Evolutionary conservation across 306 rosid genomes (phyloP), one percentile per base, ranked within the genome.

Genomic region (Fragaria ananassa): DNA sequence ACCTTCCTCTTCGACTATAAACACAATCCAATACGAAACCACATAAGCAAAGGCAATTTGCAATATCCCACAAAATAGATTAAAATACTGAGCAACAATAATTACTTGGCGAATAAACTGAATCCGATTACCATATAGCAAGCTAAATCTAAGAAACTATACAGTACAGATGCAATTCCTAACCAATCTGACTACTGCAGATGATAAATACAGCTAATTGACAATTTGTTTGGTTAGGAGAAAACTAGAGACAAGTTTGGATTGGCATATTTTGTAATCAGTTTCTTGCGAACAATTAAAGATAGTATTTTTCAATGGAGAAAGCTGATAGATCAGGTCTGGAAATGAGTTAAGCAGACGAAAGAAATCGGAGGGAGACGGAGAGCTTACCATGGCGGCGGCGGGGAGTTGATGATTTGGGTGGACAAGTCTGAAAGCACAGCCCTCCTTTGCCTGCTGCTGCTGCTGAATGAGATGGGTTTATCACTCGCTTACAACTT

Each of bases 1-100:
- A 72, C 79, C 67, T 86, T 86, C 78, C 79, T 86, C 53, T 77
- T 86, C 27, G 85, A 86, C 86, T 82, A 66, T 14, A 72, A 49
- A 37, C 63, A 31, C 35, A 69, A 10, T 8, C 51, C 37, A 8
- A 62, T 9, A 25, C 14, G 72, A 23, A 12, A 15, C 4, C 15
- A 35, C 2, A 29, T 17, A 23, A 57, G 13, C 31, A 10, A 57
- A 1, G 8, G 35, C 6, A 1, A 23, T 15, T 62, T 34, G 21
- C 23, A 34, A 25, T 11, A 25, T 25, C 13, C 3, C 21, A 51
- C 3, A 0, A 8, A 25, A 58, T 1, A 14, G 35, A 25, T 25
- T 60, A 4, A 11, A 60, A 25, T 60, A 11, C 65, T 10, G 61
- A 21, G 21, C 2, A 44, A 44, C 12, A 13, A 3, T 2, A 5